phyloP scores from a whole-genome alignment of 2,329 filamentous ascomycete genomes.

The Pseudocercospora crystallina region DNA sequence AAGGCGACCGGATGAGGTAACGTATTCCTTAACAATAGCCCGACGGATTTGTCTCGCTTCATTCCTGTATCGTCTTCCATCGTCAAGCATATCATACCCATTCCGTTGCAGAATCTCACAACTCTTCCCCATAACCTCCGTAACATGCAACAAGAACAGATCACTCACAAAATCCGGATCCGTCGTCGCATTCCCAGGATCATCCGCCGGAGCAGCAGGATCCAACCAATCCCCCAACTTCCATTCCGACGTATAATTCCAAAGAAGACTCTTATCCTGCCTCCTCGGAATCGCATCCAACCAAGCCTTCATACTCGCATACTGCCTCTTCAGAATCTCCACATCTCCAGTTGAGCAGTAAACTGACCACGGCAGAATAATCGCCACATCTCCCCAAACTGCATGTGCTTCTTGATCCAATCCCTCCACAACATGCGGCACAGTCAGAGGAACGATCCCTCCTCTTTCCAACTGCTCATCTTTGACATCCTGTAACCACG shows the following conservation, averaged over 20 bases:
- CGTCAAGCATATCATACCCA: neutral
- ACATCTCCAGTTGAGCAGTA: conserved; percentile 38
- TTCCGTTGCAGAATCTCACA: neutral
- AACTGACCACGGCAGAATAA: conserved; percentile 39
- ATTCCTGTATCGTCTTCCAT: neutral
- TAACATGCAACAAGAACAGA: conserved; percentile 1
- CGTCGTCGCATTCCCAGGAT: conserved; percentile 28
- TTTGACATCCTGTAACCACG: conserved; percentile 52
- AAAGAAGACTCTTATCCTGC: conserved; percentile 27
- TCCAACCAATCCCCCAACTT: conserved; percentile 47
- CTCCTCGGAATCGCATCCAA: conserved; percentile 28
- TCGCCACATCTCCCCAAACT: conserved; percentile 42
- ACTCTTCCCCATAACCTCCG: neutral
- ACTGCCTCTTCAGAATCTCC: conserved; percentile 38
- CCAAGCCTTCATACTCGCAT: conserved; percentile 39
- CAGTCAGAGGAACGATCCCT: conserved; percentile 26
- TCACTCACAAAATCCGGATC: conserved; percentile 7
- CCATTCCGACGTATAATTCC: conserved; percentile 34
- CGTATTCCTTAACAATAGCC: conserved; percentile 34
- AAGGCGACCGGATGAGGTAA: conserved; percentile 31
- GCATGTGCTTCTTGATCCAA: conserved; percentile 27
- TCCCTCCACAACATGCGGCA: conserved; percentile 15
- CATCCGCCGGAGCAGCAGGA: conserved; percentile 38
- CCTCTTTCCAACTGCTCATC: conserved; percentile 34
- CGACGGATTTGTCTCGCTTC: conserved; percentile 31